Conservation (phyloP, 2,329 filamentous ascomycete species). For the Chalaropsis ovoidea region DNA sequence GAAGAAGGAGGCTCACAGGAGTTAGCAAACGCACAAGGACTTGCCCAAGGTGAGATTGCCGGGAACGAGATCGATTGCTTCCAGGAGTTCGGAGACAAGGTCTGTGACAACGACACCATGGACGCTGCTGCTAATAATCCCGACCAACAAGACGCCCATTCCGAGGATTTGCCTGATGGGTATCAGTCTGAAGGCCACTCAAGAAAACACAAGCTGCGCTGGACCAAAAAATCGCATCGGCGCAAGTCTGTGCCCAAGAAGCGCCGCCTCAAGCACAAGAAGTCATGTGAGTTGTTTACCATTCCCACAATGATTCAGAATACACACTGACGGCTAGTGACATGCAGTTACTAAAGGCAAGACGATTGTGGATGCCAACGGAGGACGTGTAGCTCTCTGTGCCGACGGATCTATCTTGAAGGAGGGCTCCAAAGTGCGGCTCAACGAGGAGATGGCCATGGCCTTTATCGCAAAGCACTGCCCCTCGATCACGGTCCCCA, state of each 20-base stretch:
- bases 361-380: background rate
- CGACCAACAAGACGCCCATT: no score
- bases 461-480: constrained; percentile 9
- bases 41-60: background rate
- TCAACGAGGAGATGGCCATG: constrained; percentile 18
- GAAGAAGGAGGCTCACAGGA: no score
- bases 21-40: no score
- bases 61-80: background rate
- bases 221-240: background rate
- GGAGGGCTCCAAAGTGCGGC: constrained; percentile 9
- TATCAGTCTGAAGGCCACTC: background rate
- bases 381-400: constrained; percentile 2
- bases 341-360: background rate
- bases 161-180: background rate
- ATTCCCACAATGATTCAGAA: background rate
- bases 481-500: background rate
- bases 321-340: background rate
- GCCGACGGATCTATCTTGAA: constrained; percentile 6
- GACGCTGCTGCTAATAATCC: background rate
- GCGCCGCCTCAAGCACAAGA: background rate
- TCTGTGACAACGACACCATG: background rate
- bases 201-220: background rate
- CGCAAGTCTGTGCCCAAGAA: background rate
- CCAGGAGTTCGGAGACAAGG: background rate
- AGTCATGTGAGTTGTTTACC: background rate